Evolutionary conservation across 1,139 yeast genomes (phyloP).

Genomic region (Debaryomyces sp.): DNA sequence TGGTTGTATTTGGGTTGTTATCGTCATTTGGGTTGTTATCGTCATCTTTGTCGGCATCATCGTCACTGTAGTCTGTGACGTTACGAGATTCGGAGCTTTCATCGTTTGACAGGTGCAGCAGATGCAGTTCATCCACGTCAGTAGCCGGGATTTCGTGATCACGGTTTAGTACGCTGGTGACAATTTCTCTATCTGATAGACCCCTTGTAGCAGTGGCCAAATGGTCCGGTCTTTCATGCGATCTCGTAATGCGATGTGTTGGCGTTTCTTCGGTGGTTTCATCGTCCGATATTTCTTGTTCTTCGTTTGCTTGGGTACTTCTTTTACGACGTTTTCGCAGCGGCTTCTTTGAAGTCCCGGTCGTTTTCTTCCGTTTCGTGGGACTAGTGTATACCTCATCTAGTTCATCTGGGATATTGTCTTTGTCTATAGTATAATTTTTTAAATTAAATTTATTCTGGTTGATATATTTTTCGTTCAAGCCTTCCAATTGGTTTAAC

Average conservation of each 20-base stretch:
- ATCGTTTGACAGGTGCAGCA: neutral
- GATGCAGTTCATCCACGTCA: neutral
- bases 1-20: neutral
- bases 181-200: slow-evolving; percentile 4
- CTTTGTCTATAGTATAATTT: slow-evolving; percentile 20
- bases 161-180: neutral
- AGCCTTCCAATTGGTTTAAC: slow-evolving; percentile 17
- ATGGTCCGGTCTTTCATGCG: neutral
- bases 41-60: slow-evolving; percentile 4
- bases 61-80: slow-evolving; percentile 3
- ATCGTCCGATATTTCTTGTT: neutral
- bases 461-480: slow-evolving; percentile 25
- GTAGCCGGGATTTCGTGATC: neutral
- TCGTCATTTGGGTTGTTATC: no score
- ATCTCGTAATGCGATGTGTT: neutral
- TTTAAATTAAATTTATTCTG: slow-evolving; percentile 23
- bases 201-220: neutral
- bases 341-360: neutral
- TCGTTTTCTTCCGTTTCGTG: neutral
- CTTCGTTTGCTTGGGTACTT: neutral
- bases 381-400: slow-evolving; percentile 18
- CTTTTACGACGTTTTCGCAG: neutral
- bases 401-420: slow-evolving; percentile 21
- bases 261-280: neutral
- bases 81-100: neutral